A percentile compares a stretch with the other conserved stretches of the same genome.
Evolutionary conservation across 306 rosid genomes (phyloP).

Genomic region (Glycyrrhiza uralensis): DNA sequence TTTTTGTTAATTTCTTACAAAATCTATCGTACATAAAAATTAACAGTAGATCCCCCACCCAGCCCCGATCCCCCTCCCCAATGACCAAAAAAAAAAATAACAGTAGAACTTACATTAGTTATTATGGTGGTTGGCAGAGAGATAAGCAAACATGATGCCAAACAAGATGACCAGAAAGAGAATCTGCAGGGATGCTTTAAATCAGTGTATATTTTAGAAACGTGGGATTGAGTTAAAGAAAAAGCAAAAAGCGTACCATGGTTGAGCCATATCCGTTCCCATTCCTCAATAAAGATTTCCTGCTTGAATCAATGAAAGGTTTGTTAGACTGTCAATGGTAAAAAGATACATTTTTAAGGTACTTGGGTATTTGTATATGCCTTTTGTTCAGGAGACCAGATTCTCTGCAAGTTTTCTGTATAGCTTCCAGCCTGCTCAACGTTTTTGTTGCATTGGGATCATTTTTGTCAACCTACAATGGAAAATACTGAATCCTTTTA

Average conservation of each 20-base stretch:
- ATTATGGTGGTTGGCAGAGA: conserved; percentile 44
- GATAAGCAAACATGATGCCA: conserved; percentile 55
- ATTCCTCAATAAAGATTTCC: conserved; percentile 55
- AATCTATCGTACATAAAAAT: background rate
- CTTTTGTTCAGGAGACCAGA: conserved; percentile 74
- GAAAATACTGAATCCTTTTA: conserved; percentile 16
- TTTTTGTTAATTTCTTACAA: background rate
- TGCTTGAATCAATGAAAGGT: conserved; percentile 29
- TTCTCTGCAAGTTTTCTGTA: conserved; percentile 75
- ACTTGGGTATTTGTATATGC: conserved; percentile 30
- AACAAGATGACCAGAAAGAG: conserved; percentile 44
- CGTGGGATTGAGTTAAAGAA: background rate
- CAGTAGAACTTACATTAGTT: conserved; percentile 46
- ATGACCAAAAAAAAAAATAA: no score
- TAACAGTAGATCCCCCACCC: background rate
- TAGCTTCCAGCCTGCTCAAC: conserved; percentile 66
- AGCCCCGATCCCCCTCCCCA: no score
- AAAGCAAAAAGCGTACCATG: conserved; percentile 43
- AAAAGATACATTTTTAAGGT: conserved; percentile 19
- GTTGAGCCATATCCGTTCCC: conserved; percentile 41
- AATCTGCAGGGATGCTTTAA: conserved; percentile 49
- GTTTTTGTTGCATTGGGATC: conserved; percentile 89
- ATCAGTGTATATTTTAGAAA: conserved; percentile 22
- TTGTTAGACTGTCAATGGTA: conserved; percentile 29
- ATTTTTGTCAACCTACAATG: conserved; percentile 66